Evolutionary conservation across 148 eudicot genomes (phyloP), one percentile per base, ranked within the genome.

Genomic region (Polygonum maritimum): DNA sequence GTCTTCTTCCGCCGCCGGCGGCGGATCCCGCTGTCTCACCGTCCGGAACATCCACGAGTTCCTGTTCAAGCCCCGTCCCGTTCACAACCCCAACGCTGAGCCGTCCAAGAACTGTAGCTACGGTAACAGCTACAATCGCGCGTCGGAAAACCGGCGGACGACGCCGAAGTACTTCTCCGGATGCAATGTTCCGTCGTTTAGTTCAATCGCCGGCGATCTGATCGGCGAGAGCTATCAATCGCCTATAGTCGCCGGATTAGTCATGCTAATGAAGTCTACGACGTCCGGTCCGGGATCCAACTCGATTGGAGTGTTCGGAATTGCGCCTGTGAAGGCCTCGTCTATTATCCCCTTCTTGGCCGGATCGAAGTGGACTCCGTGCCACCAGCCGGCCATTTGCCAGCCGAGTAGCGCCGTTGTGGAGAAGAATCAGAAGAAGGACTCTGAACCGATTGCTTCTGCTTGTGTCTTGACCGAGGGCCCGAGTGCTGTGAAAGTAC

Each of bases 301-400:
- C 38, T 67, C 76, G 41, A 12, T 78, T 12, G 83, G 85, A 21
- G 40, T 76, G 11, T 57, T 86, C n/a, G 90, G 88, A 7, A 80
- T 85, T 73, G 81, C 89, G 3, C 86, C 91, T 45, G n/a, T 88
- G 7, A 85, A 81, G 72, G 76, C 91, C 3, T 67, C 86, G 2
- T 78, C 90, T 19, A 80, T 94, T 9, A 26, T 88, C 7, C 90
- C 90, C 1, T 88, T 91, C 21, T 62, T 90, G 33, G 89, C 84
- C 4, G 92, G 81, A 0, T 83, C 95, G 21, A 94, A 92, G 80
- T 90, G 91, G 92, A 38, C 85, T 44, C 94, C 97, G 5, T 86
- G 95, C 44, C 90, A 86, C 76, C 87, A 87, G 76, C 85, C 89
- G 12, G 70, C 63, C 31, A 13, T 69, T 21, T n/a, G 60, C 60